phyloP scores from a whole-genome alignment of 768 basidiomycete genomes.

The Boletus reticuloceps region DNA sequence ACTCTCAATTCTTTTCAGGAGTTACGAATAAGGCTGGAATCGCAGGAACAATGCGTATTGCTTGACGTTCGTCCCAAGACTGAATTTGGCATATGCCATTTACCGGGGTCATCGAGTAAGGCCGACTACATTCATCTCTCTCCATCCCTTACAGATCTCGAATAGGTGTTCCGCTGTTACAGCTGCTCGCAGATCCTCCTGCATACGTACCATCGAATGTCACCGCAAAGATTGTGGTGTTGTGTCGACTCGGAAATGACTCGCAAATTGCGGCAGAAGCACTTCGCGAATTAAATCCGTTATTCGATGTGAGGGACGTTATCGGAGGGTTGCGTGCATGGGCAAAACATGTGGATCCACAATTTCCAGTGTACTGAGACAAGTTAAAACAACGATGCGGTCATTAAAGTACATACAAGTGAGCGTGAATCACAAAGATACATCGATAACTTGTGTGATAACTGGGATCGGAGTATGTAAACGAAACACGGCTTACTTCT shows the following conservation, averaged over 20 bases:
- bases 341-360: constrained; percentile 67
- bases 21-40: constrained; percentile 39
- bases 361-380: constrained; percentile 76
- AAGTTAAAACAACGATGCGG: neutral
- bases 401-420: constrained; percentile 5
- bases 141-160: constrained; percentile 1
- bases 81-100: constrained; percentile 85
- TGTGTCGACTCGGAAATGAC: constrained; percentile 92
- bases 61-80: constrained; percentile 78
- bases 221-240: constrained; percentile 43
- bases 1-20: constrained; percentile 39
- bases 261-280: constrained; percentile 80
- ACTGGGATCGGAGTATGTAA: constrained; percentile 6
- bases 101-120: constrained; percentile 74
- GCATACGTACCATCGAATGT: constrained; percentile 33
- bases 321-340: constrained; percentile 83
- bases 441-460: constrained; percentile 4
- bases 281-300: constrained; percentile 22
- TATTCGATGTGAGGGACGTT: constrained; percentile 56
- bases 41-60: constrained; percentile 35
- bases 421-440: neutral
- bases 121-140: constrained; percentile 1
- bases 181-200: constrained; percentile 61
- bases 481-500: constrained; percentile 38
- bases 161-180: constrained; percentile 71